A percentile compares a stretch with the other conserved stretches of the same genome.
phyloP scores from a whole-genome alignment of 345 rosid genomes.

The Gossypium arboreum region DNA sequence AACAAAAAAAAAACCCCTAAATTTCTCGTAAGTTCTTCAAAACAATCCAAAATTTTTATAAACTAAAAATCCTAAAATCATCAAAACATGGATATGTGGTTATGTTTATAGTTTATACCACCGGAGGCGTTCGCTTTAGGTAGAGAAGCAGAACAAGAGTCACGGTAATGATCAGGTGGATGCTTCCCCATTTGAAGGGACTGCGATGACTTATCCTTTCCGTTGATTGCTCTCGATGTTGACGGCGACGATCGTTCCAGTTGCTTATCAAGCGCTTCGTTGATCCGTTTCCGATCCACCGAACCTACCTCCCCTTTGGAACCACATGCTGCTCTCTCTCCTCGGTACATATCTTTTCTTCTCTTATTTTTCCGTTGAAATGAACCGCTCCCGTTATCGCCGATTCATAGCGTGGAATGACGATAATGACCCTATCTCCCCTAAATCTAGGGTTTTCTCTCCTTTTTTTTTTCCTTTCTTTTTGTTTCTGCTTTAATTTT shows the following conservation, averaged over 20 bases:
- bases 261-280: conserved; percentile 66
- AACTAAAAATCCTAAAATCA: background rate
- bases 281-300: conserved; percentile 81
- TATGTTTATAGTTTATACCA: conserved; percentile 36
- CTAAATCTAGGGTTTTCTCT: conserved; percentile 22
- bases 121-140: conserved; percentile 58
- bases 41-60: background rate
- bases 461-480: background rate
- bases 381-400: background rate
- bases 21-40: background rate
- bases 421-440: conserved; percentile 14
- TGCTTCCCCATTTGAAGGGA: conserved; percentile 53
- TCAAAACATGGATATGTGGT: background rate
- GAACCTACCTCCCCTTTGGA: conserved; percentile 56
- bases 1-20: background rate
- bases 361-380: conserved; percentile 12
- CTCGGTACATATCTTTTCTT: conserved; percentile 37
- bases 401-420: conserved; percentile 9
- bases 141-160: conserved; percentile 47
- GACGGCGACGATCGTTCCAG: conserved; percentile 82
- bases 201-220: conserved; percentile 51
- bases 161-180: conserved; percentile 50
- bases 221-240: conserved; percentile 59
- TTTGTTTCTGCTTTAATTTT: background rate
- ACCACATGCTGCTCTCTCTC: conserved; percentile 49